A percentile compares a stretch with the other conserved stretches of the same genome.
phyloP scores from a whole-genome alignment of 1,284 basidiomycete genomes.

The Mixia osmundae region DNA sequence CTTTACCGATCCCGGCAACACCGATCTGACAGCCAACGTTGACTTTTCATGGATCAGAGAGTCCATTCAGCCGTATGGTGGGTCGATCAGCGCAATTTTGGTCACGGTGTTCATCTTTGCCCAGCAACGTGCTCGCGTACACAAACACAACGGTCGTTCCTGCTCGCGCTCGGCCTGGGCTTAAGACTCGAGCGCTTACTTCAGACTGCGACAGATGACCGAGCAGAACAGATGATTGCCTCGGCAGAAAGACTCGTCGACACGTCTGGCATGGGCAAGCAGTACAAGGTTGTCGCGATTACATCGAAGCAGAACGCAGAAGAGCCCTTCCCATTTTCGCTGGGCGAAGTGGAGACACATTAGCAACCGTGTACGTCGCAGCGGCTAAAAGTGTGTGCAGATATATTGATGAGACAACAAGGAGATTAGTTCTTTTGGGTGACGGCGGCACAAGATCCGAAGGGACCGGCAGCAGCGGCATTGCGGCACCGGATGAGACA shows the following conservation, averaged over 20 bases:
- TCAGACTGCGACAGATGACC: constrained; percentile 29
- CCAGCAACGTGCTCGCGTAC: constrained; percentile 35
- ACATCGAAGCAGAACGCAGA: background rate
- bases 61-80: constrained; percentile 28
- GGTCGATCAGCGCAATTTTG: constrained; percentile 1
- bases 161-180: constrained; percentile 42
- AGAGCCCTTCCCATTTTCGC: constrained; percentile 1
- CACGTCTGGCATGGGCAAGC: constrained; percentile 29
- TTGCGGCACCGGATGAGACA: too few species aligned
- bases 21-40: constrained; percentile 85
- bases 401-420: too few species aligned
- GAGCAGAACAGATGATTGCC: constrained; percentile 25
- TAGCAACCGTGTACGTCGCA: too few species aligned
- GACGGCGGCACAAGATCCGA: too few species aligned
- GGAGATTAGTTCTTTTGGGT: too few species aligned
- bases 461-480: too few species aligned
- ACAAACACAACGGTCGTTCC: constrained; percentile 43
- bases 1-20: constrained; percentile 61
- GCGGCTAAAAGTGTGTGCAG: too few species aligned
- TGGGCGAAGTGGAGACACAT: too few species aligned
- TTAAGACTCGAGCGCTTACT: constrained; percentile 36
- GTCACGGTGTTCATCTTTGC: background rate
- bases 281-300: constrained; percentile 1
- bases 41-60: constrained; percentile 76
- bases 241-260: constrained; percentile 31